Evolutionary conservation across 2,329 filamentous ascomycete genomes (phyloP).

Genomic region (Rhytidhysteron rufulum): DNA sequence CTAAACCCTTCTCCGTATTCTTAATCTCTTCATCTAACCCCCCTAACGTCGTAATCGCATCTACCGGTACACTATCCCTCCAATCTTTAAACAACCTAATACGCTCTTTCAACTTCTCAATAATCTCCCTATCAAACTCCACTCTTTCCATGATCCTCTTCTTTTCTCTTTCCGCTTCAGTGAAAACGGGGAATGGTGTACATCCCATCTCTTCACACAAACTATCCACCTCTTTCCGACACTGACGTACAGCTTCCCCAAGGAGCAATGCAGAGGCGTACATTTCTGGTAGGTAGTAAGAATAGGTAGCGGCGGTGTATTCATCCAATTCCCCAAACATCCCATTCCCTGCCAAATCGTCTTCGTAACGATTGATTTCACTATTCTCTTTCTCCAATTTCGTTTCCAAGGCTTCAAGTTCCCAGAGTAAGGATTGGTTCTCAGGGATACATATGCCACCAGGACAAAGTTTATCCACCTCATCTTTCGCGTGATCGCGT

Average conservation of each 20-base stretch:
- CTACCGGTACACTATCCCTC: not conserved
- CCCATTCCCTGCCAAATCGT: not conserved
- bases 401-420: conserved; percentile 3
- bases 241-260: not conserved
- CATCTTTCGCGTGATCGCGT: conserved; percentile 2
- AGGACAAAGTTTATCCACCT: conserved; percentile 5
- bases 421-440: conserved; percentile 4
- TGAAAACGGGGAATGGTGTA: not conserved
- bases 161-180: not conserved
- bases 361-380: not conserved
- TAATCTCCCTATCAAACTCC: not conserved
- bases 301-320: not conserved
- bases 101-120: not conserved
- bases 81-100: not conserved
- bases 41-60: not conserved
- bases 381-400: not conserved
- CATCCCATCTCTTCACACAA: not conserved
- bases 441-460: conserved; percentile 3
- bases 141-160: not conserved
- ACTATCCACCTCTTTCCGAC: not conserved
- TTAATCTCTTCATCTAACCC: not conserved
- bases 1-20: too few species aligned
- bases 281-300: not conserved
- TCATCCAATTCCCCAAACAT: not conserved
- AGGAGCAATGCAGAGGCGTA: not conserved